These are phyloP conservation scores for Helminthosporium solani DNA, from an alignment of 2,329 filamentous ascomycete species.

Conservation along the genomic window DNA sequence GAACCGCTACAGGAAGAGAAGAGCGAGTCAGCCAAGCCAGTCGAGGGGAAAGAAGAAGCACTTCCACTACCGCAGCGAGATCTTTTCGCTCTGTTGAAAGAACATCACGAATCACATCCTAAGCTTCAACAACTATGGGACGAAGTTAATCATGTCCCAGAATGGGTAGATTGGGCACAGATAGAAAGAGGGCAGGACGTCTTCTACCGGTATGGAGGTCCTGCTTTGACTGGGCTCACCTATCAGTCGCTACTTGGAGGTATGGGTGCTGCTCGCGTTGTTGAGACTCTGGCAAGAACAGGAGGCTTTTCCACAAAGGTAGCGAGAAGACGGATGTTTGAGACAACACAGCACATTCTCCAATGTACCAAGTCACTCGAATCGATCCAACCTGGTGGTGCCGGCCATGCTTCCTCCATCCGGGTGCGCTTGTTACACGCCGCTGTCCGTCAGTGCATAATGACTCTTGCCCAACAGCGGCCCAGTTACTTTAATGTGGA, in stretches of 20 bases:
- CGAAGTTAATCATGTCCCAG: conserved; percentile 65
- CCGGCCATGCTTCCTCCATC: conserved; percentile 64
- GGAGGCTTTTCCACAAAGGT: conserved; percentile 71
- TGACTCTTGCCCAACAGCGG: conserved; percentile 56
- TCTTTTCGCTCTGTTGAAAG: conserved; percentile 62
- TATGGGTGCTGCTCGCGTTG: conserved; percentile 71
- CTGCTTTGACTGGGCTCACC: conserved; percentile 63
- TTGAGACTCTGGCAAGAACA: conserved; percentile 72
- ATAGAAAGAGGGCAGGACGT: conserved; percentile 73
- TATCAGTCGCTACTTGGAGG: conserved; percentile 68
- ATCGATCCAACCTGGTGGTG: conserved; percentile 67
- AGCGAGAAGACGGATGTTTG: conserved; percentile 64
- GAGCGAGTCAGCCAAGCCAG: conserved; percentile 20
- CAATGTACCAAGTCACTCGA: conserved; percentile 67
- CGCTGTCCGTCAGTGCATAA: conserved; percentile 64
- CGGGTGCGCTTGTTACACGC: conserved; percentile 70
- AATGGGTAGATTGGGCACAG: conserved; percentile 78
- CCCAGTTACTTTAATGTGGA: conserved; percentile 64
- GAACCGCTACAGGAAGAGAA: conserved; percentile 19
- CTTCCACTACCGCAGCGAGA: conserved; percentile 52
- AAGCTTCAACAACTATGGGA: conserved; percentile 62
- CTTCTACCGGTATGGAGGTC: conserved; percentile 73
- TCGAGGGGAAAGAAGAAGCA: conserved; percentile 35
- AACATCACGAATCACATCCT: conserved; percentile 59
- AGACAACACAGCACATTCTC: conserved; percentile 75